phyloP scores from a whole-genome alignment of 345 rosid genomes.

The Corchorus capsularis region DNA sequence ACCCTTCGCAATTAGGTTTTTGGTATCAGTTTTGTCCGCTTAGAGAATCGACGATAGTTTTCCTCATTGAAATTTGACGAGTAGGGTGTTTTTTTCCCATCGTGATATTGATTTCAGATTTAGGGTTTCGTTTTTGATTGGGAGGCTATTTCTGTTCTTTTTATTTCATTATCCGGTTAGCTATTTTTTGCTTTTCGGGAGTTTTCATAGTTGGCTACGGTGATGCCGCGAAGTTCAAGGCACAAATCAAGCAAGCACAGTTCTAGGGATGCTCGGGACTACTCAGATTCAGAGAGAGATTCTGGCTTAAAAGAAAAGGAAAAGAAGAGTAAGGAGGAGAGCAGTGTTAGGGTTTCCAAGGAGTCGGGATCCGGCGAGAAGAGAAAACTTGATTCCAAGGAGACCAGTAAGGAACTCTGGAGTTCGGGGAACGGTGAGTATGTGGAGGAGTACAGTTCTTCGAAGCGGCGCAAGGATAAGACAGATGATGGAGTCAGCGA shows the following conservation, averaged over 20 bases:
- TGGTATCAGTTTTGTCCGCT: not conserved
- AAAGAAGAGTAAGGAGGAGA: slow-evolving; percentile 55
- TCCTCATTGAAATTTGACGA: not conserved
- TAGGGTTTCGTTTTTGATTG: slow-evolving; percentile 11
- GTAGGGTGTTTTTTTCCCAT: slow-evolving; percentile 9
- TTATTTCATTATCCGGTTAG: slow-evolving; percentile 18
- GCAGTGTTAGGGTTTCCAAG: slow-evolving; percentile 55
- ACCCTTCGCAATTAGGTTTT: slow-evolving; percentile 35
- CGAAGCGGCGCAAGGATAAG: slow-evolving; percentile 68
- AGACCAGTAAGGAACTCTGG: slow-evolving; percentile 40
- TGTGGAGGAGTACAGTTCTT: slow-evolving; percentile 59
- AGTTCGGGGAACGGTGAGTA: slow-evolving; percentile 65
- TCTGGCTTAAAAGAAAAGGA: slow-evolving; percentile 73
- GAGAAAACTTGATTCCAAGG: slow-evolving; percentile 63
- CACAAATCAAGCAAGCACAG: slow-evolving; percentile 95
- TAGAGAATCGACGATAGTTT: not conserved
- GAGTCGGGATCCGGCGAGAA: slow-evolving; percentile 65
- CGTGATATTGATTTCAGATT: slow-evolving; percentile 14
- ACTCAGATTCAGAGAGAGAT: slow-evolving; percentile 89
- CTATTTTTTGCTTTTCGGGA: slow-evolving; percentile 3
- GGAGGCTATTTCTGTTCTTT: not conserved
- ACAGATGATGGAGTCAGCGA: slow-evolving; percentile 54
- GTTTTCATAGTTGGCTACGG: slow-evolving; percentile 9
- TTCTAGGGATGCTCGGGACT: slow-evolving; percentile 69
- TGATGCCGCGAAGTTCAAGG: slow-evolving; percentile 90